Evolutionary conservation across 768 basidiomycete genomes (phyloP).

Genomic region (Lenzites betulinus): DNA sequence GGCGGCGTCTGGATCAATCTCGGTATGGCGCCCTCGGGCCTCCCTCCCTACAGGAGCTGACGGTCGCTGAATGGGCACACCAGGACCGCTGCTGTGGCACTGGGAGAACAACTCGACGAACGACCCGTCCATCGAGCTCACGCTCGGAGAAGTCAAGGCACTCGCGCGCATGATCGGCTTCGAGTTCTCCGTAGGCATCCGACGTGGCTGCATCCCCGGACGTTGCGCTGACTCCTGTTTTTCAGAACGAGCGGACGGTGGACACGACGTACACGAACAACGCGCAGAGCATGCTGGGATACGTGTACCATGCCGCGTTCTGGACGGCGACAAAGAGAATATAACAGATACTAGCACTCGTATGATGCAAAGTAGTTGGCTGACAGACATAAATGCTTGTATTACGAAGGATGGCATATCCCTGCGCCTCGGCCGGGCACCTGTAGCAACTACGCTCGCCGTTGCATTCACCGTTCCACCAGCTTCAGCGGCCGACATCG

Average conservation of each 20-base stretch:
- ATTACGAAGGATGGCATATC: no score
- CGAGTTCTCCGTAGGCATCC: slow-evolving; percentile 64
- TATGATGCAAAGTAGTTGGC: no score
- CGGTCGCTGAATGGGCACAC: background rate
- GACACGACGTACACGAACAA: slow-evolving; percentile 89
- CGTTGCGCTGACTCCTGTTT: no score
- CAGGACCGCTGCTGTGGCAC: slow-evolving; percentile 95
- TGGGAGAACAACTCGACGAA: slow-evolving; percentile 86
- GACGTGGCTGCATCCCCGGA: no score
- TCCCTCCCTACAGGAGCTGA: no score
- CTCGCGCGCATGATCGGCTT: slow-evolving; percentile 80
- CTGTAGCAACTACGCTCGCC: no score
- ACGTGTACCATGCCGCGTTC: slow-evolving; percentile 82
- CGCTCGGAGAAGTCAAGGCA: slow-evolving; percentile 84
- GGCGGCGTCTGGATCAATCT: slow-evolving; percentile 94
- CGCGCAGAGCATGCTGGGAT: slow-evolving; percentile 75
- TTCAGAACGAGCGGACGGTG: slow-evolving; percentile 77
- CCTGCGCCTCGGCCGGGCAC: no score
- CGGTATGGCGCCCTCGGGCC: slow-evolving; percentile 47
- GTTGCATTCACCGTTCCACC: no score
- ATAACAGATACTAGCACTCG: background rate
- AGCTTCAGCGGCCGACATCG: no score
- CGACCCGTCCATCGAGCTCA: slow-evolving; percentile 85
- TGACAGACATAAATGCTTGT: no score
- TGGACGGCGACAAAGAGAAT: slow-evolving; percentile 68